Conservation (phyloP, 2,329 filamentous ascomycete species). For the Celoporthe dispersa region DNA sequence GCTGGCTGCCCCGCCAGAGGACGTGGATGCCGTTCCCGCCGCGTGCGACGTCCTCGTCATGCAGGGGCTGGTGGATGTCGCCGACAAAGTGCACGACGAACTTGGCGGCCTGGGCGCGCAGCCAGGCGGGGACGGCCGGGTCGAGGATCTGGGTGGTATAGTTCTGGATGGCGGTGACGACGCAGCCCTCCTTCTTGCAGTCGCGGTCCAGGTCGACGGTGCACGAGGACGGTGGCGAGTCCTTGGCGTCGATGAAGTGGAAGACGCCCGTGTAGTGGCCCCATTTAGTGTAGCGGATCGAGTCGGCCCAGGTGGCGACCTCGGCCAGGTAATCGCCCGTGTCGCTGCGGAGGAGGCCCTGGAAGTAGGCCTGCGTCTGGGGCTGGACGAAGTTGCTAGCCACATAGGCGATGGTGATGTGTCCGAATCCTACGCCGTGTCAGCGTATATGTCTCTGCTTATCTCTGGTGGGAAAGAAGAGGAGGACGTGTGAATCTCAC, state of each 20-base stretch:
- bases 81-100: slow-evolving; percentile 72
- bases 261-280: slow-evolving; percentile 65
- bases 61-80: slow-evolving; percentile 72
- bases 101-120: slow-evolving; percentile 64
- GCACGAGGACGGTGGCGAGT: slow-evolving; percentile 62
- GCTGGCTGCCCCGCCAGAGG: slow-evolving; percentile 57
- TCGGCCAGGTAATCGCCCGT: slow-evolving; percentile 63
- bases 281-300: slow-evolving; percentile 66
- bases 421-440: slow-evolving; percentile 59
- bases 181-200: slow-evolving; percentile 65
- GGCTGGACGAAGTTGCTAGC: slow-evolving; percentile 64
- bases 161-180: slow-evolving; percentile 64
- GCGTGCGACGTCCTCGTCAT: slow-evolving; percentile 64
- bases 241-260: slow-evolving; percentile 73
- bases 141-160: slow-evolving; percentile 62
- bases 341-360: slow-evolving; percentile 59
- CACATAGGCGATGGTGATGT: slow-evolving; percentile 68
- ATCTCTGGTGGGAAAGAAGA: neutral
- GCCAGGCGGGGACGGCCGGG: slow-evolving; percentile 46
- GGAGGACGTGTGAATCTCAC: slow-evolving; percentile 36
- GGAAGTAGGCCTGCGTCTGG: slow-evolving; percentile 60
- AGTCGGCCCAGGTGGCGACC: slow-evolving; percentile 71
- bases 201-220: slow-evolving; percentile 63
- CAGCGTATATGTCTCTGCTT: neutral
- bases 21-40: slow-evolving; percentile 74